A percentile compares a stretch with the other conserved stretches of the same genome.
These are phyloP conservation scores for Staphylotrichum tortipilum DNA, from an alignment of 495 filamentous ascomycete genomes.

Conservation along the genomic window DNA sequence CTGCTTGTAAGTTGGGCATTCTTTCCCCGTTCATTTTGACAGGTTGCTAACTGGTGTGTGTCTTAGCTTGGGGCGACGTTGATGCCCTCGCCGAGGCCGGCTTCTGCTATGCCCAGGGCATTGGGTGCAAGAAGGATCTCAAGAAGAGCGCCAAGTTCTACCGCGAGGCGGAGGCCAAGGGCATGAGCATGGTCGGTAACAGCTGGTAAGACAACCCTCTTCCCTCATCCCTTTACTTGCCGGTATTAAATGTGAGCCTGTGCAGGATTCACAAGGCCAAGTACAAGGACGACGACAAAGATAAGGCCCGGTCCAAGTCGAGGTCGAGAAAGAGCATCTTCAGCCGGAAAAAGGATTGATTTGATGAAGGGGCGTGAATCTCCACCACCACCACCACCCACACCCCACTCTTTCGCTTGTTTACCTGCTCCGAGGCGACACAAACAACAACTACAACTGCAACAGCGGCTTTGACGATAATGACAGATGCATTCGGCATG, in stretches of 20 bases:
- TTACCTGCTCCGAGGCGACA: no score
- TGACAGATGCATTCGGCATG: no score
- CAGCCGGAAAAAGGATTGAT: slow-evolving; percentile 20
- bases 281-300: slow-evolving; percentile 61
- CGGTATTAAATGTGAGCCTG: not conserved
- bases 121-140: slow-evolving; percentile 89
- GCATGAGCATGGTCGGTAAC: slow-evolving; percentile 95
- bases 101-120: slow-evolving; percentile 77
- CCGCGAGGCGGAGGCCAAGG: slow-evolving; percentile 79
- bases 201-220: slow-evolving; percentile 64
- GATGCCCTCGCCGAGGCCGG: slow-evolving; percentile 85
- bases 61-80: slow-evolving; percentile 81
- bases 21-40: not conserved
- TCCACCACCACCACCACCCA: no score
- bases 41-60: slow-evolving; percentile 14
- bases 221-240: not conserved
- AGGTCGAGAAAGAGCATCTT: slow-evolving; percentile 38
- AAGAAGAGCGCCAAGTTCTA: slow-evolving; percentile 92
- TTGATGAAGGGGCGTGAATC: not conserved
- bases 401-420: no score
- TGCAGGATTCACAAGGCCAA: slow-evolving; percentile 89
- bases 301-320: slow-evolving; percentile 37
- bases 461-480: no score
- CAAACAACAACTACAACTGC: no score
- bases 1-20: slow-evolving; percentile 54